Evolutionary conservation across 129 eudicot species (phyloP).

Genomic region (Silybum marianum): DNA sequence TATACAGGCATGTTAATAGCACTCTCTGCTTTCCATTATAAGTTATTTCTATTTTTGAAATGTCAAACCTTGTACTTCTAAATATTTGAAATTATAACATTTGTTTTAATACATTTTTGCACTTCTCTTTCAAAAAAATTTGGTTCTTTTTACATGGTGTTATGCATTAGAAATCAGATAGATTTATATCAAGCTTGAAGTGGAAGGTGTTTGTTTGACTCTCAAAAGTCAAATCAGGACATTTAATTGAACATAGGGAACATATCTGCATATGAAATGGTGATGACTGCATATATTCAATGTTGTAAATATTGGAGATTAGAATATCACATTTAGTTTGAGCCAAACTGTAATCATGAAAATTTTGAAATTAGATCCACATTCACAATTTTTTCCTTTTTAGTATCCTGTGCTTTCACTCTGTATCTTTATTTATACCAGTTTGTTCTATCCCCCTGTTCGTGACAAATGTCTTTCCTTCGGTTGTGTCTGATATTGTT

Average conservation of each 20-base stretch:
- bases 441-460: neutral
- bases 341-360: neutral
- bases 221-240: neutral
- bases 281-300: neutral
- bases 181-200: neutral
- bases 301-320: neutral
- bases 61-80: neutral
- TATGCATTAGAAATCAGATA: neutral
- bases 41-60: neutral
- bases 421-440: neutral
- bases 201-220: constrained; percentile 13
- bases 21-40: constrained; percentile 10
- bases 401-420: neutral
- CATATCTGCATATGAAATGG: neutral
- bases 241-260: neutral
- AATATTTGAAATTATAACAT: constrained; percentile 2
- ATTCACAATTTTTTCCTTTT: neutral
- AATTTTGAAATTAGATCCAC: neutral
- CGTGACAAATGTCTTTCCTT: neutral
- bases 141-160: neutral
- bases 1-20: constrained; percentile 67
- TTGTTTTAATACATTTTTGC: neutral
- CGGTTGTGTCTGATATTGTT: too few species aligned
- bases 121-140: neutral
- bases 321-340: too few species aligned